A percentile compares a stretch with the other conserved stretches of the same genome.
These are phyloP conservation scores for Colletotrichum sojae DNA, from an alignment of 2,329 filamentous ascomycete species.

Conservation along the genomic window DNA sequence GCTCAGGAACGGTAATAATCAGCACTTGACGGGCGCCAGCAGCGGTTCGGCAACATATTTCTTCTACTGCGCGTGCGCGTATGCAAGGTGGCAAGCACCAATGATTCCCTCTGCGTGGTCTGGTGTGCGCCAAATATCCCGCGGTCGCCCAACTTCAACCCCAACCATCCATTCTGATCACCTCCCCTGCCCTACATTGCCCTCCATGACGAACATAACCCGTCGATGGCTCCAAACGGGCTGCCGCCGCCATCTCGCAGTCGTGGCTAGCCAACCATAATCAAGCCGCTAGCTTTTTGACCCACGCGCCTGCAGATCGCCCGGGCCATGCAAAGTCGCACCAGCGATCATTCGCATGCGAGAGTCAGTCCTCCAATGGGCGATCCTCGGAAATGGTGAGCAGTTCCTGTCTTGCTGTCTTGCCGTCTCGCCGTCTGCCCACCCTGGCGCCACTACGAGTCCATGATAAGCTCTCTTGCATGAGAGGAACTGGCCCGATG, in stretches of 20 bases:
- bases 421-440: conserved; percentile 9
- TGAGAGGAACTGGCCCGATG: conserved; percentile 13
- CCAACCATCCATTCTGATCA: neutral
- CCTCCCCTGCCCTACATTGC: conserved; percentile 13
- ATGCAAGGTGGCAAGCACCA: conserved; percentile 28
- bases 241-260: conserved; percentile 17
- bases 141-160: conserved; percentile 12
- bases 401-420: conserved; percentile 3
- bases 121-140: conserved; percentile 2
- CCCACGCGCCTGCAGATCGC: conserved; percentile 38
- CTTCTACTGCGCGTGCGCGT: conserved; percentile 1
- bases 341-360: conserved; percentile 23
- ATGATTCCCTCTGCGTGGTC: neutral
- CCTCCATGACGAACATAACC: conserved; percentile 12
- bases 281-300: conserved; percentile 12
- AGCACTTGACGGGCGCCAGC: conserved; percentile 28
- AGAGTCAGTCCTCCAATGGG: conserved; percentile 30
- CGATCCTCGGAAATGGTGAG: conserved; percentile 19
- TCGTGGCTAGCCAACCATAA: conserved; percentile 25
- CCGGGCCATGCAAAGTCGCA: conserved; percentile 10
- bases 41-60: conserved; percentile 29
- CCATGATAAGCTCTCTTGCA: conserved; percentile 2
- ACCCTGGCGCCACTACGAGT: conserved; percentile 19
- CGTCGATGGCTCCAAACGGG: conserved; percentile 13
- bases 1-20: conserved; percentile 37